Evolutionary conservation across 2,329 filamentous ascomycete species (phyloP), one percentile per base, ranked within the genome.

Genomic region (Epichloe festucae): DNA sequence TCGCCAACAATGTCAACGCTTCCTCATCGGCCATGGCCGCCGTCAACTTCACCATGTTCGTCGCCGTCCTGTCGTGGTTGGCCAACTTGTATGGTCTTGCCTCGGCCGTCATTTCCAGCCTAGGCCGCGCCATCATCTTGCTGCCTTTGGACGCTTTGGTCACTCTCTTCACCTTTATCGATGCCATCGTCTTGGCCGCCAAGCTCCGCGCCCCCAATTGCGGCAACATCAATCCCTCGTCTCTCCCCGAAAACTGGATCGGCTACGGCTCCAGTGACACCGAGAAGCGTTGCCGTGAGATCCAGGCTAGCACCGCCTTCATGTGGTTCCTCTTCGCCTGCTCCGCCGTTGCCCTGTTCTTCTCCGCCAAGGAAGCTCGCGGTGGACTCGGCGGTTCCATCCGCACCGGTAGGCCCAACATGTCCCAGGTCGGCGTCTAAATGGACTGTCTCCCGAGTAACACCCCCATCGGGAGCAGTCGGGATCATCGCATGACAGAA

Each of bases 271-370:
- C 81, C 45, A 54, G 57, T 55, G 64, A 83, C 66, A 71, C 75
- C 54, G 66, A 73, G 63, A 81, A 83, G 71, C 78, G 84, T 57
- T 90, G 87, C 70, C 81, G 79, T 56, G 81, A 88, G 69, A 78
- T 87, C 15, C 86, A 90, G 70, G 86, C 86, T 39, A 77, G 78
- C 55, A 80, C 78, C 36, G 84, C 79, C 39, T 91, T 91, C 70
- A 75, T 88, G 69, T 91, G 84, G 84, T 89, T 90, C 70, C 76
- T 87, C 47, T 87, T 84, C 65, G 75, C 71, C 40, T 73, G 76
- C 27, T 85, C 84, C 61, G 69, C 72, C 31, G 80, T 71, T 3
- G 74, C 75, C 41, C 64, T 81, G 44, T 70, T 79, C 62, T 74
- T 86, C 56, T 69, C 75, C 51, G 65, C 81, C 60, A 68, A 71